phyloP scores from a whole-genome alignment of 1,139 yeast genomes.

The Yamadazyma sp. region DNA sequence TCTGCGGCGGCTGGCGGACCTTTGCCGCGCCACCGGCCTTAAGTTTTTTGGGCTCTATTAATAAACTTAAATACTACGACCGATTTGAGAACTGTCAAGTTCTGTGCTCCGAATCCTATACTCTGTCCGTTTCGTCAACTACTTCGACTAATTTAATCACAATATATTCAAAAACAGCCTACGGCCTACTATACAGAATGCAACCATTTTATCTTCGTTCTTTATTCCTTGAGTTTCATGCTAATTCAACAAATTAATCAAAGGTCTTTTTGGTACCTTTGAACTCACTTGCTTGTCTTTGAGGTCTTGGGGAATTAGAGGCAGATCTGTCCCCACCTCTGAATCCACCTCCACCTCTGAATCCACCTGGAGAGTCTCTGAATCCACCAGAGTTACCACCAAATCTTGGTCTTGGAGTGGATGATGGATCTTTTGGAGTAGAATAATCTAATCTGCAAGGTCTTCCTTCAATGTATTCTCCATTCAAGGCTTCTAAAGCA shows the following conservation, averaged over 20 bases:
- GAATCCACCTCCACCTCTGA: conserved; percentile 26
- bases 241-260: conserved; percentile 43
- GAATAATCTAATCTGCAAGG: conserved; percentile 94
- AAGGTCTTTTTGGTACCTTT: conserved; percentile 77
- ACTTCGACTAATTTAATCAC: no score
- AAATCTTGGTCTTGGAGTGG: conserved; percentile 45
- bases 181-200: no score
- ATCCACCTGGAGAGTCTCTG: conserved; percentile 22
- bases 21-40: background rate
- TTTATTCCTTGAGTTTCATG: background rate
- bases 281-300: conserved; percentile 59
- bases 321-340: conserved; percentile 43
- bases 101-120: no score
- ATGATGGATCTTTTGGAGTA: conserved; percentile 73
- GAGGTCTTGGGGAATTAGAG: conserved; percentile 49
- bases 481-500: conserved; percentile 85
- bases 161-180: no score
- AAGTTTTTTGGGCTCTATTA: no score
- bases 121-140: no score
- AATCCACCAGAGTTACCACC: conserved; percentile 25
- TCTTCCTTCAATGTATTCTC: conserved; percentile 87
- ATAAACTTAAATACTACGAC: no score
- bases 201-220: no score
- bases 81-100: no score
- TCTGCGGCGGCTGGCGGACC: no score